phyloP scores from a whole-genome alignment of 2,329 filamentous ascomycete species.

The Lachnellula subtilissima region DNA sequence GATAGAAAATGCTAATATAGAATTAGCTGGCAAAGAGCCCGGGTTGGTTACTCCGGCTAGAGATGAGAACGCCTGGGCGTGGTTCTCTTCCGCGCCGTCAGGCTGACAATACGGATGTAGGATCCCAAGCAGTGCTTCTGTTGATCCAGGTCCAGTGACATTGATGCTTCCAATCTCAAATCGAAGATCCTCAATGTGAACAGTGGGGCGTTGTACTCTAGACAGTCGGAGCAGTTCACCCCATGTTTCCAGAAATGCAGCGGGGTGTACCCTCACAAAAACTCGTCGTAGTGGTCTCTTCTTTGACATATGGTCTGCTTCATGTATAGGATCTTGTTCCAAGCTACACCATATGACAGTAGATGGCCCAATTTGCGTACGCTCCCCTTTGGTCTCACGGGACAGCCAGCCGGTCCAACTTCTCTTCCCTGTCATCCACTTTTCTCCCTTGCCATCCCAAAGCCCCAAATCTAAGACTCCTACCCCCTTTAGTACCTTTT shows the following conservation, averaged over 20 bases:
- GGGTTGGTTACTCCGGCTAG: constrained; percentile 61
- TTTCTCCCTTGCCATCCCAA: constrained; percentile 60
- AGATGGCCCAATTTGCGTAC: constrained; percentile 63
- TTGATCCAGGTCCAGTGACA: constrained; percentile 68
- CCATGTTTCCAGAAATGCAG: constrained; percentile 67
- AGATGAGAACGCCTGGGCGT: constrained; percentile 46
- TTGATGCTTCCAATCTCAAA: constrained; percentile 71
- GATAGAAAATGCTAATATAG: constrained; percentile 66
- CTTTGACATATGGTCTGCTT: constrained; percentile 34
- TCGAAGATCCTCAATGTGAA: constrained; percentile 60
- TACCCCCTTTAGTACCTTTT: constrained; percentile 60
- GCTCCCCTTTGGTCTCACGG: constrained; percentile 48
- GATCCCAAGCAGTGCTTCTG: constrained; percentile 68
- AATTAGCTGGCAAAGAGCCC: constrained; percentile 62
- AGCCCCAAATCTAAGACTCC: constrained; percentile 56
- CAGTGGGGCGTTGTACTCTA: constrained; percentile 56
- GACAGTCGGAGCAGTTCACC: constrained; percentile 52
- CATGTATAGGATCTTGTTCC: constrained; percentile 16
- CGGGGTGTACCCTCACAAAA: constrained; percentile 76
- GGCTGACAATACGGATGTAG: constrained; percentile 49
- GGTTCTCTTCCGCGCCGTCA: constrained; percentile 34
- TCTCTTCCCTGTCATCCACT: constrained; percentile 64
- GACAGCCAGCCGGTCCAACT: constrained; percentile 54
- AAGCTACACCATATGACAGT: constrained; percentile 67
- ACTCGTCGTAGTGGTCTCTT: constrained; percentile 40